Conservation (phyloP, 257 asterid genomes). For the Avicennia marina region DNA sequence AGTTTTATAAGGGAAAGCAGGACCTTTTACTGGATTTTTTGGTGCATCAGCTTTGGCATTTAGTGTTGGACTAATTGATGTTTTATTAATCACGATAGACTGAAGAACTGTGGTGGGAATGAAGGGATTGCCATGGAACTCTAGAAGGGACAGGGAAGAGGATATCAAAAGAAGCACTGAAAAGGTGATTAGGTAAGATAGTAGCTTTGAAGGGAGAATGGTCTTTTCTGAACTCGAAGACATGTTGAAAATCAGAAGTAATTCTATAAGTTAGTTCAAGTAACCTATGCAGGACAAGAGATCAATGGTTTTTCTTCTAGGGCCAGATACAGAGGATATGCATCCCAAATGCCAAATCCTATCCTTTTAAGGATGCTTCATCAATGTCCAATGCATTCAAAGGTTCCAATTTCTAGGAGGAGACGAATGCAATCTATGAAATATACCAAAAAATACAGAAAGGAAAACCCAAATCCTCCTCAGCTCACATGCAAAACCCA, state of each 20-base stretch:
- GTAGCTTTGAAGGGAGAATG: slow-evolving; percentile 46
- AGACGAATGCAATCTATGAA: slow-evolving; percentile 4
- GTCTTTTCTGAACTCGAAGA: slow-evolving; percentile 46
- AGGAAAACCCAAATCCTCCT: background rate
- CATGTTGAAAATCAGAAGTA: slow-evolving; percentile 26
- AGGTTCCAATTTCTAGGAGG: background rate
- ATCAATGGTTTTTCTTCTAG: background rate
- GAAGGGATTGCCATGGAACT: slow-evolving; percentile 27
- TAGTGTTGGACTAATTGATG: slow-evolving; percentile 23
- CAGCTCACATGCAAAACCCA: slow-evolving; percentile 13
- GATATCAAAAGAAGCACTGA: slow-evolving; percentile 51
- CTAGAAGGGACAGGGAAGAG: slow-evolving; percentile 40
- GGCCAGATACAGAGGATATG: background rate
- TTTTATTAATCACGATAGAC: slow-evolving; percentile 20
- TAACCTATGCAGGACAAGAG: background rate
- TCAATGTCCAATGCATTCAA: background rate
- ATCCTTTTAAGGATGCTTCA: background rate
- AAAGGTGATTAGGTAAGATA: slow-evolving; percentile 49
- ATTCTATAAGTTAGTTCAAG: background rate
- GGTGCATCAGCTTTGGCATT: background rate
- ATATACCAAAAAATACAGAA: background rate
- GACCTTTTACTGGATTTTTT: too few relatives aligned
- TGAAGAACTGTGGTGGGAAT: slow-evolving; percentile 25
- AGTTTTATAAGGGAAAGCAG: slow-evolving; percentile 13
- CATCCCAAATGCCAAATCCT: background rate